These are phyloP conservation scores for Adansonia gregorii DNA, from an alignment of 441 rosid species.

Conservation along the genomic window DNA sequence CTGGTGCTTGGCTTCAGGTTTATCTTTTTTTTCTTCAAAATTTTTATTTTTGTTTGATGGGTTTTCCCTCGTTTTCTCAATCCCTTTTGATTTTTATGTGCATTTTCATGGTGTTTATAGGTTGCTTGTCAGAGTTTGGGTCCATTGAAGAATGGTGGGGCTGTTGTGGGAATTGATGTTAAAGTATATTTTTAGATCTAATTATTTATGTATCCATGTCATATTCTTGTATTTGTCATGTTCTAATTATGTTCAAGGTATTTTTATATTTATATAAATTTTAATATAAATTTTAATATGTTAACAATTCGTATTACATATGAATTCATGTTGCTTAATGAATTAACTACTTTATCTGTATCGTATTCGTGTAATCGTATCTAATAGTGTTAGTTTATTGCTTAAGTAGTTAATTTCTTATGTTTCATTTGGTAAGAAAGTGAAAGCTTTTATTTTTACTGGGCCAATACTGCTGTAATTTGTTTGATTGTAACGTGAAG, in stretches of 20 bases:
- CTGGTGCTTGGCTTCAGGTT: conserved; percentile 99
- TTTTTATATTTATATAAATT: too few species aligned
- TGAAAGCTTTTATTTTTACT: not conserved
- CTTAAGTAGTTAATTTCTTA: conserved; percentile 11
- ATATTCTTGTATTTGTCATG: too few species aligned
- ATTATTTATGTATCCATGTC: too few species aligned
- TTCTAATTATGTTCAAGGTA: too few species aligned
- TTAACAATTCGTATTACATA: too few species aligned
- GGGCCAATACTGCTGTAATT: conserved; percentile 5
- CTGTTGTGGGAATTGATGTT: conserved; percentile 83
- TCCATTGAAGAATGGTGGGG: conserved; percentile 72
- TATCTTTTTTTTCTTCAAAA: not conserved
- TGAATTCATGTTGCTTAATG: too few species aligned
- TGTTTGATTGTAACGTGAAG: conserved; percentile 30
- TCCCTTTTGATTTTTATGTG: conserved; percentile 4
- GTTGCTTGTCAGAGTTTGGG: conserved; percentile 96
- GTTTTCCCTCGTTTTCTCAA: not conserved
- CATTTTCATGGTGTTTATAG: conserved; percentile 39
- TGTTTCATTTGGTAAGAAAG: not conserved
- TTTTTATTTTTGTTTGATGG: not conserved
- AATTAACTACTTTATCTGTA: too few species aligned
- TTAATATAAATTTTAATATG: too few species aligned
- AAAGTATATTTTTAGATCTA: conserved; percentile 51
- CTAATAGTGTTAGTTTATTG: not conserved
- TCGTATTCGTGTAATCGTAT: too few species aligned